A percentile compares a stretch with the other conserved stretches of the same genome.
Conservation (phyloP, 345 rosid genomes). For the Eutrema japonicum region DNA sequence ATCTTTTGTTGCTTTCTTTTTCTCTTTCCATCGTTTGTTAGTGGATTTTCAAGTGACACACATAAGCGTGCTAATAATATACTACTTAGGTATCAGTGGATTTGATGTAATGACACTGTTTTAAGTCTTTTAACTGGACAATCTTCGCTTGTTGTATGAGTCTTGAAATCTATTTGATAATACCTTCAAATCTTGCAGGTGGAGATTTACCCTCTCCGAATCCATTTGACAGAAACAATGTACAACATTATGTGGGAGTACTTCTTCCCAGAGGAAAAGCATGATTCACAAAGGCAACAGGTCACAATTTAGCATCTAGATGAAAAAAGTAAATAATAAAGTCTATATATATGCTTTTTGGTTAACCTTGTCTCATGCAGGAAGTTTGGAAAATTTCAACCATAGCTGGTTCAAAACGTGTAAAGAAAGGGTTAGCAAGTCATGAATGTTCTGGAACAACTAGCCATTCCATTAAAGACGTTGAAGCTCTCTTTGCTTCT, state of each 20-base stretch:
- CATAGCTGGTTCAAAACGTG: conserved; percentile 72
- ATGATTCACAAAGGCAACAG: conserved; percentile 92
- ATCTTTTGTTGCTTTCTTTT: background rate
- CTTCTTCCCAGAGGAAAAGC: conserved; percentile 91
- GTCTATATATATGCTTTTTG: conserved; percentile 1
- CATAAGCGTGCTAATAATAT: background rate
- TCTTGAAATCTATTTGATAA: background rate
- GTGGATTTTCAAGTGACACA: conserved; percentile 3
- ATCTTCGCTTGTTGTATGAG: background rate
- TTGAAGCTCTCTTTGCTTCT: conserved; percentile 50
- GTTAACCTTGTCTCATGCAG: conserved; percentile 48
- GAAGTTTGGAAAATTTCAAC: conserved; percentile 93
- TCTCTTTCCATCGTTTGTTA: background rate
- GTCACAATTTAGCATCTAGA: conserved; percentile 40
- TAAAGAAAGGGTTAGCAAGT: conserved; percentile 64
- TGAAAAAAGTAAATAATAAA: background rate
- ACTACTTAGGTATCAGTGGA: background rate
- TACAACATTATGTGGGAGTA: conserved; percentile 96
- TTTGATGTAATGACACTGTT: conserved; percentile 1
- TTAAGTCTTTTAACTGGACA: background rate
- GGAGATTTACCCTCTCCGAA: conserved; percentile 90
- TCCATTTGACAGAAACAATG: conserved; percentile 90
- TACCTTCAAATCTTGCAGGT: conserved; percentile 52
- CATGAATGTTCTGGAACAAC: conserved; percentile 59
- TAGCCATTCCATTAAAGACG: conserved; percentile 41